phyloP scores from a whole-genome alignment of 2,329 filamentous ascomycete species.

The Cladosporium sp. region DNA sequence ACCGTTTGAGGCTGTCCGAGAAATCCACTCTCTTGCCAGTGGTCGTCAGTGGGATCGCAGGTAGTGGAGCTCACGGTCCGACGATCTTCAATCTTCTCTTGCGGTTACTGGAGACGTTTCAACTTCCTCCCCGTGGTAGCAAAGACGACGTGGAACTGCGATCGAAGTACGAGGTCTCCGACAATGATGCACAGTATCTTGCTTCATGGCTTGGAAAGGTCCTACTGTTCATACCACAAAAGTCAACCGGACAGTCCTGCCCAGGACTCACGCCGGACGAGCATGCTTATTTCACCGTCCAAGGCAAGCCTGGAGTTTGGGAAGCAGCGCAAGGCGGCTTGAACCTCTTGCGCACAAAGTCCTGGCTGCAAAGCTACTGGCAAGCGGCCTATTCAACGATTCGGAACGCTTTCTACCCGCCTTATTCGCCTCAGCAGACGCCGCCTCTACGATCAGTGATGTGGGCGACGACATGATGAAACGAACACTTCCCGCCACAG shows the following conservation, averaged over 20 bases:
- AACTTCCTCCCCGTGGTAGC: constrained; percentile 70
- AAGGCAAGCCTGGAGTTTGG: constrained; percentile 67
- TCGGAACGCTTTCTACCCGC: constrained; percentile 79
- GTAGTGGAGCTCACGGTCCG: constrained; percentile 53
- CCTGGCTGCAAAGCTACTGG: constrained; percentile 65
- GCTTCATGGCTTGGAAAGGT: constrained; percentile 73
- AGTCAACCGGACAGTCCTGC: constrained; percentile 38
- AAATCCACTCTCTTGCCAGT: constrained; percentile 69
- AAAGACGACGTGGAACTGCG: constrained; percentile 71
- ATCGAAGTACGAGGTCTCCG: constrained; percentile 60
- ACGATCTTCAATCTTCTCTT: constrained; percentile 80
- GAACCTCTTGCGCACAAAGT: constrained; percentile 68
- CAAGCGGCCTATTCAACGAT: constrained; percentile 82
- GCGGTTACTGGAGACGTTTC: constrained; percentile 66
- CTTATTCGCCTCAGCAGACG: constrained; percentile 75
- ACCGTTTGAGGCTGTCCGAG: constrained; percentile 56
- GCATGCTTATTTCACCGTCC: constrained; percentile 63
- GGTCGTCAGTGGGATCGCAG: constrained; percentile 62
- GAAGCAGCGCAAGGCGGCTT: constrained; percentile 59
- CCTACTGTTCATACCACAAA: constrained; percentile 56
- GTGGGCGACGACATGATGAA: constrained; percentile 89
- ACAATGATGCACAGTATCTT: constrained; percentile 70
- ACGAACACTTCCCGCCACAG: constrained; percentile 61
- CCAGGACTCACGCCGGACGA: constrained; percentile 64
- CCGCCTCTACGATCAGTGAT: constrained; percentile 75